Percentiles rank a stretch among this genome's conserved stretches.
Conservation (phyloP, 495 filamentous ascomycete genomes). For the Letharia lupina region DNA sequence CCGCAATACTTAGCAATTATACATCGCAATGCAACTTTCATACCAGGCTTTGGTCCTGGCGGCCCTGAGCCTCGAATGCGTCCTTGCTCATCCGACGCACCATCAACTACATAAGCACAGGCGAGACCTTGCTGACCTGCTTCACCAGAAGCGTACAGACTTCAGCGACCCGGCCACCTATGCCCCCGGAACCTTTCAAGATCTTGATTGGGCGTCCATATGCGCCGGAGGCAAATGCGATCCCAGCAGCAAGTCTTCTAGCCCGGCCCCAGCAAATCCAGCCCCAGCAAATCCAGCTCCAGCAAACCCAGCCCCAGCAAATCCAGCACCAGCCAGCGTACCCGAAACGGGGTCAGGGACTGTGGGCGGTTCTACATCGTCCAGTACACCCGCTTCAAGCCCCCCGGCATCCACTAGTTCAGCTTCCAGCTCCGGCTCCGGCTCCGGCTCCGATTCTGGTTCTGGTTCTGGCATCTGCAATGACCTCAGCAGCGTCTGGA, state of each 20-base stretch:
- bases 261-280: background rate
- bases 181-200: background rate
- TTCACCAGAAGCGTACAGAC: constrained; percentile 12
- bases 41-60: constrained; percentile 23
- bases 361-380: background rate
- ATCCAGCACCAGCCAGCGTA: background rate
- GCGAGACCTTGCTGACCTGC: constrained; percentile 14
- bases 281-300: background rate
- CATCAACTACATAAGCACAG: constrained; percentile 24
- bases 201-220: constrained; percentile 13
- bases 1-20: background rate
- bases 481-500: constrained; percentile 15
- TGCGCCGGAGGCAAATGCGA: constrained; percentile 11
- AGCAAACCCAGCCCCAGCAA: background rate
- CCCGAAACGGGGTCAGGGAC: background rate
- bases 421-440: background rate
- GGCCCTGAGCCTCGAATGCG: constrained; percentile 23
- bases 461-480: constrained; percentile 13
- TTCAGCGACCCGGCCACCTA: constrained; percentile 14
- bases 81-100: constrained; percentile 27
- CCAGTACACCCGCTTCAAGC: background rate
- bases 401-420: constrained; percentile 2
- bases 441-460: background rate
- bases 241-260: background rate
- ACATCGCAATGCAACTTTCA: constrained; percentile 9